Evolutionary conservation across 1,139 yeast genomes (phyloP).

Genomic region (Saccharomyces hybrid): DNA sequence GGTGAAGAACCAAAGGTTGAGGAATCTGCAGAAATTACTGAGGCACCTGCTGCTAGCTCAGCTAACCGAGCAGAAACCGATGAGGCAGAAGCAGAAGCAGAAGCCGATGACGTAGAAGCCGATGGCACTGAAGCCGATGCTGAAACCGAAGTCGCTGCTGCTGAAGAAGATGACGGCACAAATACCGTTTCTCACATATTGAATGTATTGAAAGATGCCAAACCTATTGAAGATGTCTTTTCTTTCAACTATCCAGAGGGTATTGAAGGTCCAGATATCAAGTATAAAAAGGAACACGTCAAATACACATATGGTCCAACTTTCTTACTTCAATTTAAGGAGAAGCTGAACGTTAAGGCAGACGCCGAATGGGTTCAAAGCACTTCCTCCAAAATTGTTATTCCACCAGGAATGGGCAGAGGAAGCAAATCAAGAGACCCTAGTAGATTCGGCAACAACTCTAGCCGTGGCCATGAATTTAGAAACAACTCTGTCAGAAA

Average conservation of each 20-base stretch:
- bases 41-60: conserved; percentile 4
- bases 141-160: too few relatives aligned
- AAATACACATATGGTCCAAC: conserved; percentile 67
- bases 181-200: conserved; percentile 49
- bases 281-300: conserved; percentile 37
- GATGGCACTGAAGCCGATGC: conserved; percentile 1
- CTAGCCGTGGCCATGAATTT: conserved; percentile 18
- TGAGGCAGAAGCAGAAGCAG: conserved; percentile 7
- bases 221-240: conserved; percentile 49
- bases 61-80: conserved; percentile 15
- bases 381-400: conserved; percentile 29
- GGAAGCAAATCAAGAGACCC: conserved; percentile 24
- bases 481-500: conserved; percentile 32
- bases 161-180: conserved; percentile 22
- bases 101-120: conserved; percentile 22
- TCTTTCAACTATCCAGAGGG: conserved; percentile 53
- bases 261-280: conserved; percentile 45
- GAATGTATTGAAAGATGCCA: conserved; percentile 42
- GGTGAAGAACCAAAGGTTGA: conserved; percentile 13
- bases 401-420: conserved; percentile 26
- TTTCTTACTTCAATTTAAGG: conserved; percentile 73
- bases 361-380: conserved; percentile 59
- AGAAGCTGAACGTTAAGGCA: conserved; percentile 48
- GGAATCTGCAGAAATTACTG: not conserved
- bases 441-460: conserved; percentile 16